A percentile compares a stretch with the other conserved stretches of the same genome.
phyloP scores from a whole-genome alignment of 106 monocot genomes.

The Allium cepa region DNA sequence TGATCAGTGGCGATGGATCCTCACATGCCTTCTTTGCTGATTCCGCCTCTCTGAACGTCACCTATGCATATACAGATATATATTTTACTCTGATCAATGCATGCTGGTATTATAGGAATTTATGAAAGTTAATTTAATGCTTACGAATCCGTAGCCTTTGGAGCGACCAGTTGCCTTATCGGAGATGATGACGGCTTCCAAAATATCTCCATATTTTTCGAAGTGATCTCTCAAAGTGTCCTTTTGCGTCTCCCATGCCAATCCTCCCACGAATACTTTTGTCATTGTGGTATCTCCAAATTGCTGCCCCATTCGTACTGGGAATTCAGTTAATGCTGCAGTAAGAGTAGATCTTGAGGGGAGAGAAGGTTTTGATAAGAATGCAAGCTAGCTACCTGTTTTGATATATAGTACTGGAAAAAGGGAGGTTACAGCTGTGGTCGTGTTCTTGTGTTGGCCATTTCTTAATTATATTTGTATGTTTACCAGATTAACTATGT shows the following conservation, averaged over 20 bases:
- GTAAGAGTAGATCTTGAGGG: neutral
- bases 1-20: constrained; percentile 61
- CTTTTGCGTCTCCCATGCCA: constrained; percentile 79
- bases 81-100: neutral
- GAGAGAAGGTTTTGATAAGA: neutral
- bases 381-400: neutral
- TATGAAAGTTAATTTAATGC: neutral
- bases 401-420: too few species aligned
- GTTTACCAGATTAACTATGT: neutral
- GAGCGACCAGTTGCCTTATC: constrained; percentile 74
- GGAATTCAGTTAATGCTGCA: neutral
- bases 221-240: constrained; percentile 57
- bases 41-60: constrained; percentile 67
- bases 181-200: constrained; percentile 80
- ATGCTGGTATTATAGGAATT: neutral
- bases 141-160: constrained; percentile 80
- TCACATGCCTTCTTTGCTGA: constrained; percentile 69
- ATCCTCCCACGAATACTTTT: constrained; percentile 69
- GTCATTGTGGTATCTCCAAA: constrained; percentile 60
- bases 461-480: neutral
- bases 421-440: neutral
- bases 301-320: constrained; percentile 17
- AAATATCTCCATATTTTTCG: constrained; percentile 56
- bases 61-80: constrained; percentile 17
- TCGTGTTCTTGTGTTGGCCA: neutral